phyloP scores from a whole-genome alignment of 345 rosid species.

The Pugionium dolabratum region DNA sequence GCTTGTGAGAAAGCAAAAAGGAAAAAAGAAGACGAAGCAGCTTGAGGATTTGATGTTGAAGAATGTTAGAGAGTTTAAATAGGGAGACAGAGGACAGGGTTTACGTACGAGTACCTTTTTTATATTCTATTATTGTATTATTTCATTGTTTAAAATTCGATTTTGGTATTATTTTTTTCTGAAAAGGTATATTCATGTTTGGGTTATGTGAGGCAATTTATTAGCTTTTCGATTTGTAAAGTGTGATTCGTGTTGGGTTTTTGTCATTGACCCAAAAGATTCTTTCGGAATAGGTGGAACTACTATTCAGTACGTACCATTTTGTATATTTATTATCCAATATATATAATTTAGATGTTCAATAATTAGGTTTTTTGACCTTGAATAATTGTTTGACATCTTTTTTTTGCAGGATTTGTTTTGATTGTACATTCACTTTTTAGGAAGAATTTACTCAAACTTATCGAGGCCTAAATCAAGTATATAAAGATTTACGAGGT shows the following conservation, averaged over 20 bases:
- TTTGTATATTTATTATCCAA: slow-evolving; percentile 22
- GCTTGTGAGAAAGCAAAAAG: slow-evolving; percentile 1
- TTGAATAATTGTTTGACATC: slow-evolving; percentile 28
- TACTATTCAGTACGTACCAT: slow-evolving; percentile 30
- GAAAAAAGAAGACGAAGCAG: slow-evolving; percentile 25
- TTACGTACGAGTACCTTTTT: slow-evolving; percentile 19
- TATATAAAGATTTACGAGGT: too few relatives aligned
- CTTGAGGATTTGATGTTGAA: slow-evolving; percentile 32
- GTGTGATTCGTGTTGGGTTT: slow-evolving; percentile 41
- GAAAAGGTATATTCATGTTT: slow-evolving; percentile 25
- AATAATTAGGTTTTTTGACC: slow-evolving; percentile 29
- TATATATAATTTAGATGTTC: slow-evolving; percentile 1
- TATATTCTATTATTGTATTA: background rate
- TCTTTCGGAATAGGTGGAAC: slow-evolving; percentile 43
- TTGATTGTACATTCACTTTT: background rate
- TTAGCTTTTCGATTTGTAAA: slow-evolving; percentile 40
- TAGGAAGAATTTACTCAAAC: background rate
- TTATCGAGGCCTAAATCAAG: too few relatives aligned
- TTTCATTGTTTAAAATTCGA: slow-evolving; percentile 2
- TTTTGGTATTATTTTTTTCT: slow-evolving; percentile 20
- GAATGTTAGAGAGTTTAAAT: slow-evolving; percentile 32
- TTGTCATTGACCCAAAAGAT: slow-evolving; percentile 38
- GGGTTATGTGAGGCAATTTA: slow-evolving; percentile 40
- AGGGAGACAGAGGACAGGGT: slow-evolving; percentile 28
- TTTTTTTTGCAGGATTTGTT: slow-evolving; percentile 22